phyloP scores from a whole-genome alignment of 768 basidiomycete species.

The Filobasidium wieringae region DNA sequence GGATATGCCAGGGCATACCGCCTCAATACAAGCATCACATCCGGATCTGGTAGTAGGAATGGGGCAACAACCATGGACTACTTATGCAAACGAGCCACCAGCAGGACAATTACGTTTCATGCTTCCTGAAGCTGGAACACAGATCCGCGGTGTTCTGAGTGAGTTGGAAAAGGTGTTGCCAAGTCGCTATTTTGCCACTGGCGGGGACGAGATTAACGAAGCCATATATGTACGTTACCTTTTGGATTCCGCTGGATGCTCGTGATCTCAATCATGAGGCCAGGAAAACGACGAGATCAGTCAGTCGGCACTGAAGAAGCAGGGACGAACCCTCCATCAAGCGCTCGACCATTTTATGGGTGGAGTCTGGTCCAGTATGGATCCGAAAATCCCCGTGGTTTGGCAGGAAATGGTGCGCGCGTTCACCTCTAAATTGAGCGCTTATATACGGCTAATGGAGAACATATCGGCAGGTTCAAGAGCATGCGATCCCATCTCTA shows the following conservation, averaged over 20 bases:
- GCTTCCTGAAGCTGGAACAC: slow-evolving; percentile 48
- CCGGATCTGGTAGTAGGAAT: slow-evolving; percentile 65
- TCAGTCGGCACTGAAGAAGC: slow-evolving; percentile 46
- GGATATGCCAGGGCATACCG: slow-evolving; percentile 73
- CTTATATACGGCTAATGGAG: not conserved
- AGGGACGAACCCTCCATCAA: slow-evolving; percentile 49
- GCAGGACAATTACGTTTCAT: slow-evolving; percentile 71
- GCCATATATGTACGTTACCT: slow-evolving; percentile 47
- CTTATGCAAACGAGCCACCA: slow-evolving; percentile 49
- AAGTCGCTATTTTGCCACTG: slow-evolving; percentile 59
- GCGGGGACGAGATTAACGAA: slow-evolving; percentile 68
- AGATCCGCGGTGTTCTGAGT: slow-evolving; percentile 48
- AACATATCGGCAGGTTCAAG: not conserved
- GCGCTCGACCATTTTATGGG: slow-evolving; percentile 56
- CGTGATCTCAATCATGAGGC: not conserved
- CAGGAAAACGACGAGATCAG: slow-evolving; percentile 49
- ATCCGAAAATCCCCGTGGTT: slow-evolving; percentile 64
- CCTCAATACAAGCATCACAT: slow-evolving; percentile 51
- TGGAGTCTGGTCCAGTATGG: slow-evolving; percentile 51
- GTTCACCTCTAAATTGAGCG: not conserved
- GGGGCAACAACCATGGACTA: slow-evolving; percentile 38
- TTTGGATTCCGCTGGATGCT: not conserved
- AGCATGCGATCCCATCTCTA: not conserved
- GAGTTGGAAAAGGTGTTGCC: slow-evolving; percentile 46
- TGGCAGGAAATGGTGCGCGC: slow-evolving; percentile 66